Percentiles rank a stretch among this genome's conserved stretches.
Evolutionary conservation across 2,329 filamentous ascomycete genomes (phyloP).

Genomic region (Rhynchosporium graminicola): DNA sequence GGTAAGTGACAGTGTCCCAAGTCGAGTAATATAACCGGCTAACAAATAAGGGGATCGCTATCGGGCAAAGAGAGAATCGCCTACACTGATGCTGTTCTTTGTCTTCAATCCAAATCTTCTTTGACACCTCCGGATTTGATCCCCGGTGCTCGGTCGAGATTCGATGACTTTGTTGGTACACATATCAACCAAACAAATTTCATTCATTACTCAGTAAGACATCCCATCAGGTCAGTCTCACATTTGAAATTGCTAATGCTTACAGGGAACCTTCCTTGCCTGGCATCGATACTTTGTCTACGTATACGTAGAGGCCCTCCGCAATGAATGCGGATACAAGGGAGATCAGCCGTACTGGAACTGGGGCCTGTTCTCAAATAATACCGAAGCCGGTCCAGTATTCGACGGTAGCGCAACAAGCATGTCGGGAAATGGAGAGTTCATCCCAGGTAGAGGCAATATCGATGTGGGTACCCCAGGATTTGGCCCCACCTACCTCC

Average conservation of each 20-base stretch:
- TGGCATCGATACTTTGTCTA: constrained; percentile 48
- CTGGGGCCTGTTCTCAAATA: constrained; percentile 49
- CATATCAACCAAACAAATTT: constrained; percentile 41
- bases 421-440: constrained; percentile 51
- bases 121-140: constrained; percentile 36
- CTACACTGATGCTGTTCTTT: constrained; percentile 44
- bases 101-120: constrained; percentile 39
- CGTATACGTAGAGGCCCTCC: constrained; percentile 45
- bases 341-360: constrained; percentile 46
- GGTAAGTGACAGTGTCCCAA: not conserved
- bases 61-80: constrained; percentile 23
- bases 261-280: constrained; percentile 41
- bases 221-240: not conserved
- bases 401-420: constrained; percentile 55
- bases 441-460: constrained; percentile 32
- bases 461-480: not conserved
- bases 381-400: constrained; percentile 49
- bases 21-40: not conserved
- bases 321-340: constrained; percentile 46
- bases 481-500: not conserved
- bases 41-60: constrained; percentile 16
- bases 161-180: constrained; percentile 43
- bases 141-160: constrained; percentile 32
- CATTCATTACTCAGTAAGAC: constrained; percentile 26
- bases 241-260: not conserved